Percentiles rank a stretch among this genome's conserved stretches.
phyloP scores from a whole-genome alignment of 768 basidiomycete genomes.

The Rhodotorula graminis region DNA sequence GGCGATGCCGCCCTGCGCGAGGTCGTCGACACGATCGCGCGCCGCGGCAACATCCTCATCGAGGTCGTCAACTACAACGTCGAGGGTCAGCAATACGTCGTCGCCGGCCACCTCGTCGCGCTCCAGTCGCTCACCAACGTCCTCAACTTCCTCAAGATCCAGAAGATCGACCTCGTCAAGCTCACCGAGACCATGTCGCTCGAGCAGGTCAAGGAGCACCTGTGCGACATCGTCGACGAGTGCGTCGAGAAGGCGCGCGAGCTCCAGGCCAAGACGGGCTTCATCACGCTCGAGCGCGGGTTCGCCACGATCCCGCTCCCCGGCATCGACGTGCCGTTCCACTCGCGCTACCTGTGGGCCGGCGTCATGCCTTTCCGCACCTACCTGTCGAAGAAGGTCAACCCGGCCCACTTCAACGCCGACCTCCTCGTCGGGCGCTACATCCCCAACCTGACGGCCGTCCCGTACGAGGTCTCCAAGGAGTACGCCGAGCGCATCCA shows the following conservation, averaged over 20 bases:
- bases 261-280: slow-evolving; percentile 68
- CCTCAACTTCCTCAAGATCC: slow-evolving; percentile 88
- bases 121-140: slow-evolving; percentile 75
- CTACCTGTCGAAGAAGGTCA: slow-evolving; percentile 94
- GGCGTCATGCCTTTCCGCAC: slow-evolving; percentile 42
- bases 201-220: slow-evolving; percentile 94
- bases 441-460: slow-evolving; percentile 91
- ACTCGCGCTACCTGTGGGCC: slow-evolving; percentile 98
- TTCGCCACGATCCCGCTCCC: slow-evolving; percentile 64
- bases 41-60: slow-evolving; percentile 70
- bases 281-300: slow-evolving; percentile 91
- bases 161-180: slow-evolving; percentile 69
- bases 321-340: slow-evolving; percentile 99
- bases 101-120: slow-evolving; percentile 90
- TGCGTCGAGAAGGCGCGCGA: slow-evolving; percentile 71
- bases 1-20: slow-evolving; percentile 92
- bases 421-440: slow-evolving; percentile 92
- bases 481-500: slow-evolving; percentile 93
- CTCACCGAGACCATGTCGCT: slow-evolving; percentile 79
- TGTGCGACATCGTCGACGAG: slow-evolving; percentile 80
- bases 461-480: slow-evolving; percentile 73
- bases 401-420: slow-evolving; percentile 80
- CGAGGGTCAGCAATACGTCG: slow-evolving; percentile 99
- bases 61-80: slow-evolving; percentile 79
- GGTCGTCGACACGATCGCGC: slow-evolving; percentile 85